Base-by-base conservation (phyloP, 2,329 filamentous ascomycete species). In the Ceratocystis variospora region DNA sequence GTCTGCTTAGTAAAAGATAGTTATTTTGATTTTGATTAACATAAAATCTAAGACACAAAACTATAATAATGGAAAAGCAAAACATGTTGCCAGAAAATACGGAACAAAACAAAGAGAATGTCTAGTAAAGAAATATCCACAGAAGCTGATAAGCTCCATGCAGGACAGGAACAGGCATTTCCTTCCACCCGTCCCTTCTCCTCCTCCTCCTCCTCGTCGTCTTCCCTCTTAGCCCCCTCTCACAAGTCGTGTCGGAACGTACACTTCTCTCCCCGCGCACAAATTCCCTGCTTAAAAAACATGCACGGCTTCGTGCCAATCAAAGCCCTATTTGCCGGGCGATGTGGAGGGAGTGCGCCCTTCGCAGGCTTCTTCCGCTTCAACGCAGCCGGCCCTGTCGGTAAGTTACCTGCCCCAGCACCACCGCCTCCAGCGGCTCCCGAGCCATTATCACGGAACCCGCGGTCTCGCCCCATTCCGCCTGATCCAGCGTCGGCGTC, bases 221-320 rank as follows among this genome's bases (percentile, higher is more conserved):
- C 46, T 22, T 46, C 1, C 37, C 10, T 41, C 37, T 10, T 41
- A 37, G 17, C 28, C 59, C 19, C 22, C 31, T 62, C 33, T 62
- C 33, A 65, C n/a, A 65, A 3, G 31, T 88, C 85, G 72, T 90
- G 87, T 66, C 87, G 80, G 74, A 87, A 90, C 1, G 87, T 89
- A 76, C 87, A 90, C 71, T 85, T 84, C 45, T 87, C 85, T 25
- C 87, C 87, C 72, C 89, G 86, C 5, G 83, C 83, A 75, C 87
- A 90, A 72, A 85, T 86, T 15, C 87, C 87, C 72, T 87, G 83
- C 67, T 83, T 80, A 79, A 80, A 90, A 73, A 89, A 90, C 22
- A 81, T 81, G 73, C 87, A 90, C 4, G 86, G 80, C 71, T 87
- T 85, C 55, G 86, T 87, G 66, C 85, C 83, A 62, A 85, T 83